Percentiles rank a stretch among this genome's conserved stretches.
These are phyloP conservation scores for Leccinum incarnatum DNA, from an alignment of 768 basidiomycete genomes.

Conservation along the genomic window DNA sequence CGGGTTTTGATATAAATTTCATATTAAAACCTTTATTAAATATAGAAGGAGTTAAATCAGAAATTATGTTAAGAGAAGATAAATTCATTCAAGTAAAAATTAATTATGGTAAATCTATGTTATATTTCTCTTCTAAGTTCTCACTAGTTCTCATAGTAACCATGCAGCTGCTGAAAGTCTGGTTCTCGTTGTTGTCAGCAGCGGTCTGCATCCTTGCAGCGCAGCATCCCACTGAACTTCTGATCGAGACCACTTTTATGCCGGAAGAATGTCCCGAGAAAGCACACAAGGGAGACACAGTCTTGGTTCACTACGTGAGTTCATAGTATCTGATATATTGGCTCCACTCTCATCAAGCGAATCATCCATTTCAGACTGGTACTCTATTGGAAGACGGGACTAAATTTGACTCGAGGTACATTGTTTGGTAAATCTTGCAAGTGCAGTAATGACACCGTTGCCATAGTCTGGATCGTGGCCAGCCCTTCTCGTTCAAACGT, in stretches of 20 bases:
- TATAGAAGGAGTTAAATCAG: too few relatives aligned
- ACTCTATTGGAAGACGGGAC: slow-evolving; percentile 70
- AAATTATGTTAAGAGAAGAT: too few relatives aligned
- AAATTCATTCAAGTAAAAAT: too few relatives aligned
- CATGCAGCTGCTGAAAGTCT: slow-evolving; percentile 53
- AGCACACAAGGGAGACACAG: slow-evolving; percentile 58
- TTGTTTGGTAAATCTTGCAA: background rate
- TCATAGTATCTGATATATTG: background rate
- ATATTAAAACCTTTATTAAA: too few relatives aligned
- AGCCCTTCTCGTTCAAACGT: slow-evolving; percentile 80
- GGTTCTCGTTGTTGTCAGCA: slow-evolving; percentile 47
- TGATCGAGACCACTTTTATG: slow-evolving; percentile 57
- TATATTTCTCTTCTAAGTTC: background rate
- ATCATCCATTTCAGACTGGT: slow-evolving; percentile 48
- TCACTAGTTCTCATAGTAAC: background rate
- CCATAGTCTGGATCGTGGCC: slow-evolving; percentile 63
- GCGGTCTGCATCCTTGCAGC: slow-evolving; percentile 46
- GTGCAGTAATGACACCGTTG: background rate
- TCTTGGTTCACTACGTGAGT: slow-evolving; percentile 79
- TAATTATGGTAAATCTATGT: too few relatives aligned
- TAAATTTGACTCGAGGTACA: slow-evolving; percentile 88
- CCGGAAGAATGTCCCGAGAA: slow-evolving; percentile 57
- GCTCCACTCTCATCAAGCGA: background rate
- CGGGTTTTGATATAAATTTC: too few relatives aligned
- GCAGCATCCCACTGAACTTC: slow-evolving; percentile 52